Evolutionary conservation across 345 rosid genomes (phyloP).

Genomic region (Rhodamnia rubescens): DNA sequence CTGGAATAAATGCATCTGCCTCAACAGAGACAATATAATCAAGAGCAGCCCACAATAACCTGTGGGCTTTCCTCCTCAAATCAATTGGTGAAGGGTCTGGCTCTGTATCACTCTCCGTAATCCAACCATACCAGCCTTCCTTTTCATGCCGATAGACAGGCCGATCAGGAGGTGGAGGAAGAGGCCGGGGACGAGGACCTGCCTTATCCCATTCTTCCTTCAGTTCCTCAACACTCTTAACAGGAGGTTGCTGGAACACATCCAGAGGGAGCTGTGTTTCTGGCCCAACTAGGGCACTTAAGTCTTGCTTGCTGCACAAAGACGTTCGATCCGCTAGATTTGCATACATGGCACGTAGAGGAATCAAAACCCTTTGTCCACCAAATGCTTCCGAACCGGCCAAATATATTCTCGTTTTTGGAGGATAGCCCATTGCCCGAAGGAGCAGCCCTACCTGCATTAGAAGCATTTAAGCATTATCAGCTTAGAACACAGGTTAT

Average conservation of each 20-base stretch:
- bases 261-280: slow-evolving; percentile 57
- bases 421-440: slow-evolving; percentile 83
- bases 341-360: slow-evolving; percentile 84
- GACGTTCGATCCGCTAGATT: slow-evolving; percentile 71
- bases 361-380: slow-evolving; percentile 86
- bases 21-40: slow-evolving; percentile 80
- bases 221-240: slow-evolving; percentile 54
- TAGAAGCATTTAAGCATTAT: neutral
- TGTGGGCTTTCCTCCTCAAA: slow-evolving; percentile 82
- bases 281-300: slow-evolving; percentile 69
- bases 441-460: slow-evolving; percentile 92
- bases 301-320: slow-evolving; percentile 64
- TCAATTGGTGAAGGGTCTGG: slow-evolving; percentile 70
- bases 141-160: slow-evolving; percentile 89
- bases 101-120: slow-evolving; percentile 64
- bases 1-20: slow-evolving; percentile 92
- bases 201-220: slow-evolving; percentile 85
- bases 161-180: slow-evolving; percentile 97
- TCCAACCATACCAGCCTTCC: slow-evolving; percentile 99
- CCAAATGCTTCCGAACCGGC: slow-evolving; percentile 96
- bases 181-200: slow-evolving; percentile 98
- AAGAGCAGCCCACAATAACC: slow-evolving; percentile 93
- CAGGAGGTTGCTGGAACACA: slow-evolving; percentile 27
- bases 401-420: slow-evolving; percentile 73
- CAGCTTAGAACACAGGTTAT: neutral